A percentile compares a stretch with the other conserved stretches of the same genome.
These are phyloP conservation scores for Fusarium oxysporum DNA, from an alignment of 2,329 filamentous ascomycete species.

Conservation along the genomic window DNA sequence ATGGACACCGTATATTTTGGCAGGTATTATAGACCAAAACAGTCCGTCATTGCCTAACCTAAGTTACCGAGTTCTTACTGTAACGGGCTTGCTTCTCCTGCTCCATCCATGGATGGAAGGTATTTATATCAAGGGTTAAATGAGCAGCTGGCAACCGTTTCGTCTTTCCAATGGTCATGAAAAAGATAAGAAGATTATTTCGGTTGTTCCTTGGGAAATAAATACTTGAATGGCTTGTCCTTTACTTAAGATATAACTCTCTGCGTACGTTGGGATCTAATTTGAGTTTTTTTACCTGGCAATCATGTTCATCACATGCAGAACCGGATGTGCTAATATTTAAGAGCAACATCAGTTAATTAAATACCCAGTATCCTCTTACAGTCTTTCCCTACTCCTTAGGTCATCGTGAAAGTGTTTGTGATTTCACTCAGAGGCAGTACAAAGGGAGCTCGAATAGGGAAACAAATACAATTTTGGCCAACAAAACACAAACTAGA, in stretches of 20 bases:
- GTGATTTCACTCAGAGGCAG: too few species aligned
- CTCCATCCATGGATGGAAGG: neutral
- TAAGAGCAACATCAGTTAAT: neutral
- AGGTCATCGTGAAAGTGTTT: neutral
- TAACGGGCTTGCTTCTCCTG: neutral
- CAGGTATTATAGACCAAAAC: neutral
- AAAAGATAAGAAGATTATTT: too few species aligned
- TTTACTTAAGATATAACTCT: too few species aligned
- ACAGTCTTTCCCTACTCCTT: neutral
- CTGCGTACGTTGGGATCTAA: neutral
- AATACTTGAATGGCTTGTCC: neutral
- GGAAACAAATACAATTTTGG: too few species aligned
- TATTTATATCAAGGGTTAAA: too few species aligned
- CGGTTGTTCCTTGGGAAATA: neutral
- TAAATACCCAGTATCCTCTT: neutral
- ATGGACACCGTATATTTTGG: neutral
- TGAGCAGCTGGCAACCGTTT: neutral
- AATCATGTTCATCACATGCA: neutral
- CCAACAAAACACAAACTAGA: neutral
- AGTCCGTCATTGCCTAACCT: neutral
- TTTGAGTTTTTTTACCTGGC: neutral
- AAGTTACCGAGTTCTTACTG: neutral
- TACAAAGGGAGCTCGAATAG: fast-evolving
- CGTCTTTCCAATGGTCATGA: neutral
- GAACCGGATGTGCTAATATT: too few species aligned